A percentile compares a stretch with the other conserved stretches of the same genome.
Evolutionary conservation across 257 asterid genomes (phyloP).

Genomic region (Coffea canephora): DNA sequence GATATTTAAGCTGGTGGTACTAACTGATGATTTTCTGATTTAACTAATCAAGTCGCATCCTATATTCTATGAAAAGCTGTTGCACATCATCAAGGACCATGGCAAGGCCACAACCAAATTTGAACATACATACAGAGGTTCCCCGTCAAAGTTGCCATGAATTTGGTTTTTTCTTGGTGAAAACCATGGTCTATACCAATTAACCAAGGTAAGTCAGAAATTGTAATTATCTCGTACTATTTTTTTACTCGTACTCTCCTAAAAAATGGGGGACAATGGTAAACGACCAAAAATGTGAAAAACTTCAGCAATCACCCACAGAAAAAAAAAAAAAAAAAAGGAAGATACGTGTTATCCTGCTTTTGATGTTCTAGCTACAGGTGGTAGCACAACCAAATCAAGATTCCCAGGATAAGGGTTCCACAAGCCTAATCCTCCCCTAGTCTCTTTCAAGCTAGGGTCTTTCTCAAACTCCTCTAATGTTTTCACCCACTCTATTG

Average conservation of each 20-base stretch:
- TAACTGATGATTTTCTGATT: background rate
- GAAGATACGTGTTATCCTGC: constrained; percentile 56
- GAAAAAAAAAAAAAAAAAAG: background rate
- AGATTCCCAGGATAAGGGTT: constrained; percentile 83
- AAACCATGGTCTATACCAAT: background rate
- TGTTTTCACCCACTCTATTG: constrained; percentile 89
- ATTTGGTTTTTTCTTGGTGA: too few species aligned
- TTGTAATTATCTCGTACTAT: background rate
- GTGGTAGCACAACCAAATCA: constrained; percentile 71
- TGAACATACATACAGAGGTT: background rate
- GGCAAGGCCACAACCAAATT: background rate
- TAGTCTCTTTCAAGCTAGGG: constrained; percentile 76
- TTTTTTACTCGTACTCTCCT: background rate
- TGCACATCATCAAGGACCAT: too few species aligned
- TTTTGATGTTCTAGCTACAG: constrained; percentile 76
- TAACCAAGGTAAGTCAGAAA: background rate
- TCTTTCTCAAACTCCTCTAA: constrained; percentile 65
- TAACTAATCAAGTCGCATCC: background rate
- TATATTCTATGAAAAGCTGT: too few species aligned
- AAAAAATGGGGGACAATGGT: background rate
- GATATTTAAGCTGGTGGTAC: too few species aligned
- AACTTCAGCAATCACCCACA: background rate
- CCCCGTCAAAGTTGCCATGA: background rate
- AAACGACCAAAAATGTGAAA: background rate
- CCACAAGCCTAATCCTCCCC: constrained; percentile 97